Evolutionary conservation across 2,329 filamentous ascomycete genomes (phyloP), one percentile per base, ranked within the genome.

Genomic region (Penicillium sp.): DNA sequence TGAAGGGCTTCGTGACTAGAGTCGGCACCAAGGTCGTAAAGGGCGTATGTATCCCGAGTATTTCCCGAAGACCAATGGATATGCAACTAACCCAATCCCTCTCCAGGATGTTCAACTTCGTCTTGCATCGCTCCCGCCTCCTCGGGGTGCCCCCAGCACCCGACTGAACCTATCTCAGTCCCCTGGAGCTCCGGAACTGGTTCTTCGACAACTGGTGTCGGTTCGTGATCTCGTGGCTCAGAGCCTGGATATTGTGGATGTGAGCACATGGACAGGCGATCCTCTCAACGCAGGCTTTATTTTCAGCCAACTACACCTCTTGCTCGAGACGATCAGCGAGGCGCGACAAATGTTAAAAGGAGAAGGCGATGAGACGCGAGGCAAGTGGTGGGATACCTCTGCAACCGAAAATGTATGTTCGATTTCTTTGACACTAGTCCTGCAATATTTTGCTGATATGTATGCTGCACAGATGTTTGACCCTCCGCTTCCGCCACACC

Each of bases 1-100:
- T 97, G 61, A 99, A 99, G 75, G 94, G 94, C 19, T 90, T 91
- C 67, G 86, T 97, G 59, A 97, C 93, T 1, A 86, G 94, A 53
- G 86, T 96, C 36, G 94, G 94, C 39, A 91, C 91, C n/a, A 86
- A 89, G 51, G 89, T 99, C 62, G 89, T 96, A 62, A 96, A 96
- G 74, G 93, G 92, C 64, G 90, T 93, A 81, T 67, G 87, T 82
- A 45, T 42, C 4, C 51, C 6, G 6, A n/a, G 7, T 13, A 15
- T 13, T 21, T 6, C 17, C 7, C 10, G 17, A 19, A 31, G 4
- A 7, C 8, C 27, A 41, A 53, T 29, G 27, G 3, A 35, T 9
- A 29, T 31, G 31, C 25, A 36, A 29, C 55, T 57, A 6, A 57
- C 1, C 12, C 13, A 8, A 35, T 23, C 12, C 29, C 27, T 21